Evolutionary conservation across 2,329 filamentous ascomycete species (phyloP), one percentile per base, ranked within the genome.

Genomic region (Cladosporium sp.): DNA sequence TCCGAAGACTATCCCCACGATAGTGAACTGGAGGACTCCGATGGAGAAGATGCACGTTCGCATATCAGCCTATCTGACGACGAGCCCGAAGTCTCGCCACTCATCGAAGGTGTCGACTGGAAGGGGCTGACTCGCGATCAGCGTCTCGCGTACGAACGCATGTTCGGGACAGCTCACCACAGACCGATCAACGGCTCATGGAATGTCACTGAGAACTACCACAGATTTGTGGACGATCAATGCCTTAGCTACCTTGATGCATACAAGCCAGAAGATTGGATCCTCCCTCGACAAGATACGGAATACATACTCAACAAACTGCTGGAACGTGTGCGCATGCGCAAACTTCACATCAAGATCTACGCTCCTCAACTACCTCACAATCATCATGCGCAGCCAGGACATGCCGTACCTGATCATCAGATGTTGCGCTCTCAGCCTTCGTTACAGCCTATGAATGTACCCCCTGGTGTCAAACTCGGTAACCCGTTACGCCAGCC

Each of bases 141-240:
- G 20, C 58, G 58, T 19, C 17, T 19, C 11, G 15, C 19, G 12
- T 57, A 57, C 17, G 58, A 60, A 39, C 39, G 38, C 14, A 37
- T 68, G 65, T 71, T 67, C 59, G 59, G 59, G 36, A 59, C 63
- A 9, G 57, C 65, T n/a, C 58, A 55, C 5, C 56, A 59, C 25
- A 45, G 47, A 34, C 60, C 65, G 2, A 51, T 69, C 22, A 38
- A 60, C 34, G 62, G 62, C n/a, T 61, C 51, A 51, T 70, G 65
- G 67, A 61, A 63, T 12, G 37, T 59, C 22, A 70, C 69, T 5
- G 69, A 71, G 51, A 61, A 63, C 19, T 69, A 70, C 52, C 67
- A 69, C 58, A 57, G 54, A 12, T 52, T 65, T 34, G 65, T 68
- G 39, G 69, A 63, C 34, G 50, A 60, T 51, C 54, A 61, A 47